phyloP scores from a whole-genome alignment of 768 basidiomycete genomes.

The Russula compacta region DNA sequence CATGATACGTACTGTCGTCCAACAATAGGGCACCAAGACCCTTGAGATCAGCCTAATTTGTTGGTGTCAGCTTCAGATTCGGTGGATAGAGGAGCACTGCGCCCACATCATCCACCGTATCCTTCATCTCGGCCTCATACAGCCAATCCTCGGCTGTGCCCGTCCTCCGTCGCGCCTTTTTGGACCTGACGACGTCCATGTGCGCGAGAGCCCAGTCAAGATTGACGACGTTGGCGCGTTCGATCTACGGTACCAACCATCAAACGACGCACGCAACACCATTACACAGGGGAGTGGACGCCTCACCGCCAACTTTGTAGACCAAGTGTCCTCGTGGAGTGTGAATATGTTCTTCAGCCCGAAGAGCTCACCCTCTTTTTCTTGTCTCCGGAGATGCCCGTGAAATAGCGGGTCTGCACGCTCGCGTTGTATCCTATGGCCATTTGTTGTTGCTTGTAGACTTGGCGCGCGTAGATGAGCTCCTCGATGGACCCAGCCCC shows the following conservation, averaged over 20 bases:
- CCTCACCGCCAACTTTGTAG: slow-evolving; percentile 66
- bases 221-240: slow-evolving; percentile 62
- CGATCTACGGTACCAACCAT: slow-evolving; percentile 45
- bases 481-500: slow-evolving; percentile 86
- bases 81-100: too few relatives aligned
- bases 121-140: slow-evolving; percentile 37
- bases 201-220: slow-evolving; percentile 76
- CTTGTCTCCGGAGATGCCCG: slow-evolving; percentile 75
- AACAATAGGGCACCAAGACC: slow-evolving; percentile 51
- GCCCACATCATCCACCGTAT: slow-evolving; percentile 29
- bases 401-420: slow-evolving; percentile 75
- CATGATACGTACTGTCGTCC: slow-evolving; percentile 19
- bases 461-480: slow-evolving; percentile 78
- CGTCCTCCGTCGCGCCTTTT: slow-evolving; percentile 27
- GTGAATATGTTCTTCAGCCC: slow-evolving; percentile 81
- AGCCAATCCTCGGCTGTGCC: slow-evolving; percentile 30
- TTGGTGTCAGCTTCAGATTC: neutral
- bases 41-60: slow-evolving; percentile 34
- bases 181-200: slow-evolving; percentile 35
- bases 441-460: slow-evolving; percentile 94
- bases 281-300: neutral
- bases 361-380: slow-evolving; percentile 71
- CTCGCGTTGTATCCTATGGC: slow-evolving; percentile 82
- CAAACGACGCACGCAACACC: neutral
- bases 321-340: slow-evolving; percentile 57